Conservation (phyloP, 192 early-diverging fungal species). For the Rhizophagus sp. region DNA sequence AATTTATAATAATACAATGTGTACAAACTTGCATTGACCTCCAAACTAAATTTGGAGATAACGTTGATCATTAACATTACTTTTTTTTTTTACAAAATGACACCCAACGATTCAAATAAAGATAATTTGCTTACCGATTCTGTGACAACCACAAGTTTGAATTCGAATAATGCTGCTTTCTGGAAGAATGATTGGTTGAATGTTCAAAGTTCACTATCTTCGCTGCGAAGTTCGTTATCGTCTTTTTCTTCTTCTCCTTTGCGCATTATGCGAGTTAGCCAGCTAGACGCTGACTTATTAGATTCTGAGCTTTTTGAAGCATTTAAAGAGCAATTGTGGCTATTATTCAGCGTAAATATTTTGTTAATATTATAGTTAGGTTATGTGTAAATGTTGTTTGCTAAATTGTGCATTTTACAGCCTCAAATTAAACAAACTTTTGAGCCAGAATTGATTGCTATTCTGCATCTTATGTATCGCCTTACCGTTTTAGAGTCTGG, state of each 20-base stretch:
- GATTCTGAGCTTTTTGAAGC: constrained; percentile 76
- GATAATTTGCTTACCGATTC: too few relatives aligned
- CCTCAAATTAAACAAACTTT: constrained; percentile 59
- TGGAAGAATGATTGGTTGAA: neutral
- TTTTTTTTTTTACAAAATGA: too few relatives aligned
- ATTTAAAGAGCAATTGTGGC: constrained; percentile 75
- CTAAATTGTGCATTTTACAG: constrained; percentile 34
- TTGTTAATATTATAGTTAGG: constrained; percentile 3
- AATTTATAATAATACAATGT: too few relatives aligned
- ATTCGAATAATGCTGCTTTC: neutral
- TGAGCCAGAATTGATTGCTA: constrained; percentile 70
- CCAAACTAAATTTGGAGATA: too few relatives aligned
- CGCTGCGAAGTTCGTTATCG: constrained; percentile 37
- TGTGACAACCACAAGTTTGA: neutral
- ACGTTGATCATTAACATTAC: too few relatives aligned
- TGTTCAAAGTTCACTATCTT: neutral
- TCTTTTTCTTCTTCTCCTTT: constrained; percentile 54
- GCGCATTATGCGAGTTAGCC: constrained; percentile 73
- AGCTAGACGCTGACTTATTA: constrained; percentile 83
- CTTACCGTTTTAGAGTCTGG: constrained; percentile 73
- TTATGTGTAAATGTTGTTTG: neutral
- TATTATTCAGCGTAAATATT: constrained; percentile 54
- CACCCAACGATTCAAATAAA: too few relatives aligned
- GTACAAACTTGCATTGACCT: too few relatives aligned
- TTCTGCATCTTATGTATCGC: constrained; percentile 71